Evolutionary conservation across 1,284 basidiomycete genomes (phyloP), one percentile per base, ranked within the genome.

Genomic region (Trichosporon sp.): DNA sequence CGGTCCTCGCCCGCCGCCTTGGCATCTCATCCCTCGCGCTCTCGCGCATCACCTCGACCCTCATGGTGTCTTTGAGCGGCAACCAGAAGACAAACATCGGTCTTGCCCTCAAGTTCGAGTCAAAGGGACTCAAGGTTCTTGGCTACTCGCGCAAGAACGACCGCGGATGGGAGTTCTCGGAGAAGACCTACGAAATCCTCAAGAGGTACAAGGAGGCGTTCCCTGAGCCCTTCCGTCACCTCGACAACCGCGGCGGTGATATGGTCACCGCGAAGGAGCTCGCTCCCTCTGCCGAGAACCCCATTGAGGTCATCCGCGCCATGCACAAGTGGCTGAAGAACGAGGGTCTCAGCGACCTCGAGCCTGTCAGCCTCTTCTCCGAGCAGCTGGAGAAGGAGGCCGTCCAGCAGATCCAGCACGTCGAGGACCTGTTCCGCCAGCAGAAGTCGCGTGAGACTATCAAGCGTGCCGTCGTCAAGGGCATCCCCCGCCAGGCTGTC

Each of bases 81-180:
- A 83, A 85, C 71, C 65, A 65, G 9, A 97, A 96, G 82, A 85
- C 85, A 64, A 98, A 99, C 76, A 83, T 99, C 32, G 96, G 96
- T 4, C 84, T 99, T 23, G 91, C 91, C 74, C 85, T 99, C 72
- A 99, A 99, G 79, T 99, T 98, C 68, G 96, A 99, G 77, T 91
- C 88, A 23, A 97, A 96, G 81, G 86, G 88, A n/a, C 81, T 95
- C 73, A 99, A 99, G 81, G 96, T 99, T 1, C 85, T 98, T 36
- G 92, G 92, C 65, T 98, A 96, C 79, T 90, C 94, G 27, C 85
- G 88, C 69, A 95, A 96, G 81, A 86, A 88, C 31, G 88, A 88
- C 16, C 83, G 86, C 16, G 85, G 87, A 49, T 99, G 96, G 96
- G 95, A 99, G 78, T 99, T 90, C 76, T 96, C 92, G 70, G 87